Percentiles rank a stretch among this genome's conserved stretches.
Evolutionary conservation across 305 asterid species (phyloP).

Genomic region (Solanum chacoense): DNA sequence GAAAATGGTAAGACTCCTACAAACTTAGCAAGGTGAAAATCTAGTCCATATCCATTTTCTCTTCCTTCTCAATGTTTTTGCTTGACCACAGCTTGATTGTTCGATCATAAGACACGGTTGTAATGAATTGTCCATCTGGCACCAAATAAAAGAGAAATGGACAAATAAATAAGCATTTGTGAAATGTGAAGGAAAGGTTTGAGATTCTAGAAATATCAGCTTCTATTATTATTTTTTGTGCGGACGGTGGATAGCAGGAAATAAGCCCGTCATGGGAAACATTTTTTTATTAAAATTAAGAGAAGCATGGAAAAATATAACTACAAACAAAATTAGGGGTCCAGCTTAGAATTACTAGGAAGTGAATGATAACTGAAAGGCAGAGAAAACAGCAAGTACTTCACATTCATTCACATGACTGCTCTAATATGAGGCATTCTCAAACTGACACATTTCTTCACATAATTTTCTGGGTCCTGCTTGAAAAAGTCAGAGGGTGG

Average conservation of each 20-base stretch:
- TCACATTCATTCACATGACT: background rate
- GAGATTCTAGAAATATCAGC: background rate
- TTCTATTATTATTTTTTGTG: background rate
- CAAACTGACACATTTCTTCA: no score
- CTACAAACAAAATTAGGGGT: background rate
- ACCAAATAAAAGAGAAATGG: background rate
- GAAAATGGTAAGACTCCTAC: background rate
- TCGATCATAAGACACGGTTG: conserved; percentile 88
- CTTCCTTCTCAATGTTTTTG: conserved; percentile 49
- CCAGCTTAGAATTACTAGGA: background rate
- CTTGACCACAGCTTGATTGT: conserved; percentile 83
- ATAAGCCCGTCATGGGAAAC: background rate
- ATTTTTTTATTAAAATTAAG: background rate
- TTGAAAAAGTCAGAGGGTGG: no score
- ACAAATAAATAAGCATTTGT: background rate
- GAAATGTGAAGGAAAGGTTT: background rate
- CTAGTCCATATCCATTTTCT: conserved; percentile 61
- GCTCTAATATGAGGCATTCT: no score
- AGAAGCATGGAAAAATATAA: background rate
- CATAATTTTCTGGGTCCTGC: no score
- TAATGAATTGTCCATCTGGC: conserved; percentile 74
- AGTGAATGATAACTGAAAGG: background rate
- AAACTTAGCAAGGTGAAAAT: background rate
- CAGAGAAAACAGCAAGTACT: background rate
- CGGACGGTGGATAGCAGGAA: background rate